Base-by-base conservation (phyloP, 108 stramenopile genomes). In the Cyclotella kingstonii region DNA sequence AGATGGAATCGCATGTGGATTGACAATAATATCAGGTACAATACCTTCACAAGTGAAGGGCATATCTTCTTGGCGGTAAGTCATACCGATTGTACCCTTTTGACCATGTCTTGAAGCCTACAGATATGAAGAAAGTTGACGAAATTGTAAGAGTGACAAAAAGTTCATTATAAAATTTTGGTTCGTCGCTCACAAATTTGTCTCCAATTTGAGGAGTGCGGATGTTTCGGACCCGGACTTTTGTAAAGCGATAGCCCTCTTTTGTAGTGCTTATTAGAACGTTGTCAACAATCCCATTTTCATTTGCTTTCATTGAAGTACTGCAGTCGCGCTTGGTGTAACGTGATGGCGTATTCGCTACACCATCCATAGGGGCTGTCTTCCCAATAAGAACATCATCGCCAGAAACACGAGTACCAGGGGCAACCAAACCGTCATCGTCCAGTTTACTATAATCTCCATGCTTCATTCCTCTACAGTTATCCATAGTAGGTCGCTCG, bases 81-180 rank as follows among this genome's bases (percentile, higher is more conserved):
- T 97, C 96, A 99, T 98, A 19, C 99, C 98, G 54, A 98, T 91
- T 1, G 97, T 98, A 51, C 99, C 99, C 89, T 99, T 99, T 86
- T 99, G 99, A 27, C 99, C 99, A 78, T 99, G 99, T 52, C 99
- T 90, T 19, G 97, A 97, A 26, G 92, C 84, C 70, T 85, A 73
- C 31, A 84, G 73, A 73, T 22, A 68, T 68, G 10, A 83, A 63
- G 19, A 34, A 38, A 49, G 50, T 14, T 12, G 22, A 5, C 5
- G n/a, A 43, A 42, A 17, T 34, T 11, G 23, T 35, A 27, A 38
- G 10, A 52, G 15, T 40, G 4, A 19, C 9, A 44, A 6, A 23
- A 41, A 6, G 26, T 39, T 11, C 36, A 43, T 23, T n/a, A 39
- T 47, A 10, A 44, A 8, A 23, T 23, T 6, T 29, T 8, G 30